Base-by-base conservation (phyloP, 2,329 filamentous ascomycete species). In the Colletotrichum musae region DNA sequence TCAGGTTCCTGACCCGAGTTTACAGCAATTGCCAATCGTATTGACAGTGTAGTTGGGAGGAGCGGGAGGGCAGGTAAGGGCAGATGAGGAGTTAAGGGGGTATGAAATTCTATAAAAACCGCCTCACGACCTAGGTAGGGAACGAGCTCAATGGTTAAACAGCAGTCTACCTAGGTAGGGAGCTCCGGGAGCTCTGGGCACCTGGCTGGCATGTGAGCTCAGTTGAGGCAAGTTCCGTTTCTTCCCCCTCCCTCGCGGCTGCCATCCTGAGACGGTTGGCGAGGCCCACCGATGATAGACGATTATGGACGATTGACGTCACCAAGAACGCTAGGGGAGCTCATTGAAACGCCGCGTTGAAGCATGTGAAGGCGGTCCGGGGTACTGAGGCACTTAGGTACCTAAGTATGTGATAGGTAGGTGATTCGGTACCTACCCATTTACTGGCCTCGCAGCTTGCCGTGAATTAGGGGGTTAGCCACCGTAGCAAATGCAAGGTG, bases 321-420 rank as follows among this genome's bases (percentile, higher is more conserved):
- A 69, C 56, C 16, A 57, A 10, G 66, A 66, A 69, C 62, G 66
- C 56, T 60, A 69, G 56, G 62, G 51, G 51, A 56, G 50, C 32
- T 53, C 12, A 51, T 60, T 66, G 66, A 69, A 69, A 69, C 66
- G 45, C 56, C 28, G 63, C 56, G 15, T 36, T 50, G 62, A 57
- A 66, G 62, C 66, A 69, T 66, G 66, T 69, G 66, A 69, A 66
- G 64, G 41, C 28, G 28, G 28, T 32, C n/a, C 57, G 66, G 58
- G 62, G 39, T 26, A 16, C 15, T 43, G 3, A 6, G 13, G 13
- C 41, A 32, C 28, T 9, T 2, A 32, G 18, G 18, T 18, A 18
- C 18, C 18, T 18, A 18, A 18, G 18, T 18, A 18, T 18, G 18
- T 18, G 18, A 18, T 18, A 18, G 18, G 18, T 18, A 18, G 18